A percentile compares a stretch with the other conserved stretches of the same genome.
These are phyloP conservation scores for Fusarium irregulare DNA, from an alignment of 2,329 filamentous ascomycete species.

Conservation along the genomic window DNA sequence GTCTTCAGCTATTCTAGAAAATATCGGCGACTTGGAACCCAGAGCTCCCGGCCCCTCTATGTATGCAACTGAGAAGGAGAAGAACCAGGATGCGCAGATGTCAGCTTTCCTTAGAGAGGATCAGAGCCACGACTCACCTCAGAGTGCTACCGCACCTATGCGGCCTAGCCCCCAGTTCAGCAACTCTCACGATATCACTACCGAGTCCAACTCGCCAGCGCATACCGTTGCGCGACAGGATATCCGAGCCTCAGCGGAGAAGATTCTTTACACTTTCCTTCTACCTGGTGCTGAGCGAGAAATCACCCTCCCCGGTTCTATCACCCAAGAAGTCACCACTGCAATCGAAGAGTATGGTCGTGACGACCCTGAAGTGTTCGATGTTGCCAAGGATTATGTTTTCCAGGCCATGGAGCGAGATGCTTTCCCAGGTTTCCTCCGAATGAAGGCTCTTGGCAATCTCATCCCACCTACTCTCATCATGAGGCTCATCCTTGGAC, in stretches of 20 bases:
- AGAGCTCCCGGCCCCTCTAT: conserved; percentile 69
- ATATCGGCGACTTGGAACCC: conserved; percentile 73
- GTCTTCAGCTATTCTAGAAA: conserved; percentile 83
- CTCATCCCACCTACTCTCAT: conserved; percentile 92
- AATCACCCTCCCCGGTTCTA: conserved; percentile 89
- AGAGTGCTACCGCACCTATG: conserved; percentile 59
- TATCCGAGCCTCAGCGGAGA: conserved; percentile 92
- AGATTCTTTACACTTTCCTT: conserved; percentile 98
- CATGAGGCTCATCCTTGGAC: conserved; percentile 83
- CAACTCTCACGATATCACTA: conserved; percentile 70
- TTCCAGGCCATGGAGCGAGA: conserved; percentile 99
- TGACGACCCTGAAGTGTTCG: conserved; percentile 97
- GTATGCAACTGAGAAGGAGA: conserved; percentile 76
- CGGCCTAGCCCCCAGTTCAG: conserved; percentile 68
- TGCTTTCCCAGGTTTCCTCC: conserved; percentile 96
- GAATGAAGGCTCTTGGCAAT: conserved; percentile 95
- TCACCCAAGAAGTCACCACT: conserved; percentile 85
- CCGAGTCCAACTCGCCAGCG: conserved; percentile 83
- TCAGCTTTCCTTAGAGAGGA: conserved; percentile 87
- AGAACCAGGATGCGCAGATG: conserved; percentile 86
- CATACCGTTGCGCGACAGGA: conserved; percentile 90
- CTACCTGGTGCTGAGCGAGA: conserved; percentile 96
- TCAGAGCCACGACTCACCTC: conserved; percentile 65
- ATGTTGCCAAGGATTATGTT: conserved; percentile 97
- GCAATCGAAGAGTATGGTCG: conserved; percentile 91